Percentiles rank a stretch among this genome's conserved stretches.
phyloP scores from a whole-genome alignment of 2,329 filamentous ascomycete genomes.

The Colletotrichum karsti region DNA sequence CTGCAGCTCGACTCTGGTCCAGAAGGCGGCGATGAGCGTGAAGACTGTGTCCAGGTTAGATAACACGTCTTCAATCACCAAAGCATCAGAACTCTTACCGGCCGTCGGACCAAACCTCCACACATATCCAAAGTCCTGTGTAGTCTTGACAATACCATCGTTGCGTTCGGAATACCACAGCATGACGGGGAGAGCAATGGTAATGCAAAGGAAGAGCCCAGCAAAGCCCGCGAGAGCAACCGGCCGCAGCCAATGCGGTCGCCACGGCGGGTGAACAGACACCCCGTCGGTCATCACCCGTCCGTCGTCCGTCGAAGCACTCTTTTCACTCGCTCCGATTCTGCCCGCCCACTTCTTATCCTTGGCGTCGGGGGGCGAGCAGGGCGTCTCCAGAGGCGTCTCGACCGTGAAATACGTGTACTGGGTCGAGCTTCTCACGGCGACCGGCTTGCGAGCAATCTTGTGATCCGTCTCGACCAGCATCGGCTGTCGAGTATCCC shows the following conservation, averaged over 20 bases:
- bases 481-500: background rate
- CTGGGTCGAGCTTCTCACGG: background rate
- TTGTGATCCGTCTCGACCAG: background rate
- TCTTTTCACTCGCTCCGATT: too few species aligned
- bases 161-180: background rate
- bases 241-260: slow-evolving; percentile 8
- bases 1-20: slow-evolving; percentile 14
- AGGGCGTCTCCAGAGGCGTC: too few species aligned
- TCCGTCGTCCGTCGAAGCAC: too few species aligned
- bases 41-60: background rate
- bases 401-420: background rate
- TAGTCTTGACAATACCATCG: background rate
- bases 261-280: too few species aligned
- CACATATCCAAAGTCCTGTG: background rate
- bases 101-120: slow-evolving; percentile 4
- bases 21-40: background rate
- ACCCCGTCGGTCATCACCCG: too few species aligned
- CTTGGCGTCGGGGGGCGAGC: too few species aligned
- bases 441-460: background rate
- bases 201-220: background rate
- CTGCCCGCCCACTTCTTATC: too few species aligned
- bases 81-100: background rate
- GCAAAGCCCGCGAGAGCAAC: background rate
- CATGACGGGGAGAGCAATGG: background rate
- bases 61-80: too few species aligned